A percentile compares a stretch with the other conserved stretches of the same genome.
These are phyloP conservation scores for Periconia sp. DNA, from an alignment of 2,329 filamentous ascomycete species.

Conservation along the genomic window DNA sequence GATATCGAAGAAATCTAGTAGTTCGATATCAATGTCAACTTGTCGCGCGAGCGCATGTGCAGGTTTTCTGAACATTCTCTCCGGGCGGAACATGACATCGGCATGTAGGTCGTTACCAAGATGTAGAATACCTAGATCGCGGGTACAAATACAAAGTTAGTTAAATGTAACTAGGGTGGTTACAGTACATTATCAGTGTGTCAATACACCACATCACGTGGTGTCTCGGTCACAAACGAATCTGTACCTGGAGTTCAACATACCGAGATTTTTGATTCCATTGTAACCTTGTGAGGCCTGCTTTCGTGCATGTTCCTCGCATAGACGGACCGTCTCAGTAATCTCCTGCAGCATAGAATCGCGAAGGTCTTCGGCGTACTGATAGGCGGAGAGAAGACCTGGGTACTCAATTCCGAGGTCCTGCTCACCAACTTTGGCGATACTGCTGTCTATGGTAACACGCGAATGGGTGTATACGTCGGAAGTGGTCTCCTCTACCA, in stretches of 20 bases:
- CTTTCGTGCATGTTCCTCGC: constrained; percentile 81
- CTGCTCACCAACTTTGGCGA: constrained; percentile 72
- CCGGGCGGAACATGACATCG: constrained; percentile 82
- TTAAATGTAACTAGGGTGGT: too few species aligned
- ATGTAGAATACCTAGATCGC: constrained; percentile 78
- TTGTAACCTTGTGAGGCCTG: constrained; percentile 81
- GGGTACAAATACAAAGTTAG: too few species aligned
- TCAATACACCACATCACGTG: too few species aligned
- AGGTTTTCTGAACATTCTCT: constrained; percentile 90
- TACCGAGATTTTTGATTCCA: constrained; percentile 86
- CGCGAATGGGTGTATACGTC: constrained; percentile 86
- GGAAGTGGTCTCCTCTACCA: constrained; percentile 81
- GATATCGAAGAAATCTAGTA: constrained; percentile 93
- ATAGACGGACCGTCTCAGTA: constrained; percentile 72
- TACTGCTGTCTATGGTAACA: constrained; percentile 71
- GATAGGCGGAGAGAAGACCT: constrained; percentile 80
- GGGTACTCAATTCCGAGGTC: constrained; percentile 85
- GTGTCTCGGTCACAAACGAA: too few species aligned
- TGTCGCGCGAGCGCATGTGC: constrained; percentile 82
- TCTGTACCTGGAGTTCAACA: too few species aligned
- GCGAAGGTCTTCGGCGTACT: constrained; percentile 92
- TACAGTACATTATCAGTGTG: too few species aligned
- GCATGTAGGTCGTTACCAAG: constrained; percentile 79
- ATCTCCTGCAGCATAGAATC: constrained; percentile 89
- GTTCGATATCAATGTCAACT: constrained; percentile 82